Percentiles rank a stretch among this genome's conserved stretches.
Evolutionary conservation across 192 early-diverging fungal genomes (phyloP).

Genomic region (Entomortierella chlamydospora): DNA sequence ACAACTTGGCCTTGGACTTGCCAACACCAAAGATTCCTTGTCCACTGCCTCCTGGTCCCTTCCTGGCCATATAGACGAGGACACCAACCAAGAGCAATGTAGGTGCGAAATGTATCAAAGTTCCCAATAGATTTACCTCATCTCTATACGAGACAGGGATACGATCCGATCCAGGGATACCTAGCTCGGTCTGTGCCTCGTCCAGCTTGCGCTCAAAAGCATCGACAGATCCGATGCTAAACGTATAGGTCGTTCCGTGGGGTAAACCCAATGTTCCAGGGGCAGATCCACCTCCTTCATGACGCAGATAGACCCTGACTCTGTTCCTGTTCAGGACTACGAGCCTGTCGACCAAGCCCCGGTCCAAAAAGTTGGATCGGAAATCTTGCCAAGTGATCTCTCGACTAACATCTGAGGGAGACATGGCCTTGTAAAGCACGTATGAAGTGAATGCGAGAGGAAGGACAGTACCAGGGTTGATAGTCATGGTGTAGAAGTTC

Average conservation of each 20-base stretch:
- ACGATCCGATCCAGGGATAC: conserved; percentile 88
- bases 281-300: conserved; percentile 45
- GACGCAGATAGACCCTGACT: conserved; percentile 82
- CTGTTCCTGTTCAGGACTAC: conserved; percentile 89
- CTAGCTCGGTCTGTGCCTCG: conserved; percentile 90
- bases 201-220: conserved; percentile 93
- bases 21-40: conserved; percentile 97
- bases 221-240: conserved; percentile 95
- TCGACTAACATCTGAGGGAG: conserved; percentile 60
- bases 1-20: conserved; percentile 95
- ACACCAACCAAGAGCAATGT: conserved; percentile 92
- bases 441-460: conserved; percentile 60
- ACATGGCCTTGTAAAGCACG: conserved; percentile 61
- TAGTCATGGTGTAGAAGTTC: conserved; percentile 48
- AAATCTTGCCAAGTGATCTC: conserved; percentile 97
- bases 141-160: conserved; percentile 93
- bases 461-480: conserved; percentile 59
- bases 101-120: conserved; percentile 92
- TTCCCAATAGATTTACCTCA: conserved; percentile 77
- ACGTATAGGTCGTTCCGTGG: conserved; percentile 69
- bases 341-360: conserved; percentile 91
- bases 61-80: conserved; percentile 87
- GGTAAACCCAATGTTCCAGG: conserved; percentile 66
- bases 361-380: conserved; percentile 86
- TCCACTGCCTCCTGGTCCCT: conserved; percentile 72